Base-by-base conservation (phyloP, 768 basidiomycete genomes). In the Lyophyllum decastes region DNA sequence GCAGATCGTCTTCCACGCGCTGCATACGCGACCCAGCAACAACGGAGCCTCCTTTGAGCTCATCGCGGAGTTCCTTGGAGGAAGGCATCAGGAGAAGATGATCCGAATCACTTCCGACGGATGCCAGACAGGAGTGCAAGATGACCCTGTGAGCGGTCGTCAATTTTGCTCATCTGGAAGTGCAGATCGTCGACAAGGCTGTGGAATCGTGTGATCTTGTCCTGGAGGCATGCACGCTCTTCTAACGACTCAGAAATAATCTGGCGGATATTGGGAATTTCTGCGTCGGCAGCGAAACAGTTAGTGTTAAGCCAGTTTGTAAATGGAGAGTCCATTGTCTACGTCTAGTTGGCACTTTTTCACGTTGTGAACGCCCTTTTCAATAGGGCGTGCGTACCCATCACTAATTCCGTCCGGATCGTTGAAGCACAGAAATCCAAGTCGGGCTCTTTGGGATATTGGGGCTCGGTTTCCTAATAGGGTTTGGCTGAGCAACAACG, bases 21-120 rank as follows among this genome's bases (percentile, higher is more conserved):
- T 44, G 19, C 57, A 61, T 26, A 62, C 50, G n/a, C 54, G 52
- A 4, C 38, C 41, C 2, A 61, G 43, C 16, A 61, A 38, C 19
- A 61, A 17, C 10, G 60, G 60, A 30, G 57, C 55, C 33, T 60
- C 59, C 10, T 7, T 12, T 4, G 38, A 48, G 21, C 25, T 41
- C 46, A 56, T 51, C 12, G 41, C 50, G 7, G 55, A 24, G 26
- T 56, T 53, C 16, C 55, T 41, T 4, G 4, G 17, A 14, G 55
- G 55, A 51, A 57, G 55, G 27, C 55, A 57, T 8, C 41, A 34
- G 16, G 27, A 19, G 27, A 57, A 57, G 6, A 57, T 57, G 11
- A 9, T 25, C 25, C 30, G 47, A 3, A 49, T 5, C 25, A 49
- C 7, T 33, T 46, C 54, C 27, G 19, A n/a, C 24, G 25, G 8